Conservation (phyloP, 75 land plant species). For the Selaginella tamariscina region DNA sequence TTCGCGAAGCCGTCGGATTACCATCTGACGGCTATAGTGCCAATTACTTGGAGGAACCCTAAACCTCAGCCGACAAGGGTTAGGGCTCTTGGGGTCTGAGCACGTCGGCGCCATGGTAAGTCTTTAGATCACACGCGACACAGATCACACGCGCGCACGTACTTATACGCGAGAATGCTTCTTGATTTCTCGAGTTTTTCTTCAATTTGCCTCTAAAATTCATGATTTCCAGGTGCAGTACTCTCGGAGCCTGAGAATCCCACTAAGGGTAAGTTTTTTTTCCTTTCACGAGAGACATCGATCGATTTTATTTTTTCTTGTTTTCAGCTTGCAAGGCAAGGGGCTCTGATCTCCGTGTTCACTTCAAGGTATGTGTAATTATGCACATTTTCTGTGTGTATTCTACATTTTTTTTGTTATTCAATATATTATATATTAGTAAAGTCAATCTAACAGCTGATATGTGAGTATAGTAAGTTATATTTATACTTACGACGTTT, state of each 20-base stretch:
- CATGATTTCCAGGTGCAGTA: conserved; percentile 90
- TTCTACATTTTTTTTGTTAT: background rate
- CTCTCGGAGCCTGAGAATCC: conserved; percentile 69
- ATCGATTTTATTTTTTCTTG: conserved; percentile 5
- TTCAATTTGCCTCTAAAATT: too few relatives aligned
- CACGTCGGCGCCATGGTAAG: too few relatives aligned
- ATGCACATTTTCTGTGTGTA: too few relatives aligned
- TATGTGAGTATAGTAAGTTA: background rate
- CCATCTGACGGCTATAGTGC: too few relatives aligned
- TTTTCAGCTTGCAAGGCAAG: conserved; percentile 81
- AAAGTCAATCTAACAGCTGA: background rate
- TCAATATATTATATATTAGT: background rate
- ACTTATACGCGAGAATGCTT: too few relatives aligned
- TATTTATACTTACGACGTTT: background rate
- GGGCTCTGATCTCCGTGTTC: conserved; percentile 83
- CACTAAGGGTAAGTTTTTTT: conserved; percentile 46
- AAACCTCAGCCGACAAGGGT: too few relatives aligned
- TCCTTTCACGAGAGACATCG: background rate
- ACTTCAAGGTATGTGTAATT: conserved; percentile 57
- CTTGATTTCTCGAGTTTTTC: too few relatives aligned
- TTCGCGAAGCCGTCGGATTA: too few relatives aligned
- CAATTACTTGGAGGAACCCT: too few relatives aligned
- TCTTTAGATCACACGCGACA: too few relatives aligned
- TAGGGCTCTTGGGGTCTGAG: too few relatives aligned
- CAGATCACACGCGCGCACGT: too few relatives aligned